Evolutionary conservation across 371 early-diverging fungal genomes (phyloP).

Genomic region (Circinella minor): DNA sequence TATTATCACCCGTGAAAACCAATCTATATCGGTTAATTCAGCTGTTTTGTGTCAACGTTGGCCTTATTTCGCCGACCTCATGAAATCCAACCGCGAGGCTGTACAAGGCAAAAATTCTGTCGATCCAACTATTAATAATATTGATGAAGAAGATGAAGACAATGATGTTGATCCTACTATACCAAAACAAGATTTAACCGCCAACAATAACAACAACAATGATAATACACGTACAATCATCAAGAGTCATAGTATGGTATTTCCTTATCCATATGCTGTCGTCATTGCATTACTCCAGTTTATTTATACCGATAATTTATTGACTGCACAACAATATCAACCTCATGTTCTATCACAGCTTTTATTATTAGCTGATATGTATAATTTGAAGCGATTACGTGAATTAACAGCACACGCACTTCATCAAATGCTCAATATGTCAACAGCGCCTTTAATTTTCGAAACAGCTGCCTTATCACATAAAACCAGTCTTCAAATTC

Average conservation of each 20-base stretch:
- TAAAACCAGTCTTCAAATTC: conserved; percentile 55
- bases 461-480: conserved; percentile 58
- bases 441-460: conserved; percentile 64
- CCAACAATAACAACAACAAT: conserved; percentile 7
- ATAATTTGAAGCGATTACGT: conserved; percentile 57
- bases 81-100: conserved; percentile 34
- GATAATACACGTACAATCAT: conserved; percentile 14
- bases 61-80: conserved; percentile 59
- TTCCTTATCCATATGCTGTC: conserved; percentile 62
- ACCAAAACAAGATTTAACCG: neutral
- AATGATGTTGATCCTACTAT: neutral
- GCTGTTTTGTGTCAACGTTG: conserved; percentile 68
- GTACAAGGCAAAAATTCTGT: conserved; percentile 13
- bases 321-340: conserved; percentile 57
- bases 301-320: conserved; percentile 67
- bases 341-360: conserved; percentile 62
- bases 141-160: neutral
- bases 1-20: conserved; percentile 61
- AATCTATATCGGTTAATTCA: conserved; percentile 61
- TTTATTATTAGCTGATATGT: conserved; percentile 59
- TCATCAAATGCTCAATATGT: conserved; percentile 59
- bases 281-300: conserved; percentile 66
- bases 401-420: conserved; percentile 55
- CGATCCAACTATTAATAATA: neutral
- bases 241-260: conserved; percentile 31